Evolutionary conservation across 1,139 yeast genomes (phyloP).

Genomic region (Yamadazyma jaroonii): DNA sequence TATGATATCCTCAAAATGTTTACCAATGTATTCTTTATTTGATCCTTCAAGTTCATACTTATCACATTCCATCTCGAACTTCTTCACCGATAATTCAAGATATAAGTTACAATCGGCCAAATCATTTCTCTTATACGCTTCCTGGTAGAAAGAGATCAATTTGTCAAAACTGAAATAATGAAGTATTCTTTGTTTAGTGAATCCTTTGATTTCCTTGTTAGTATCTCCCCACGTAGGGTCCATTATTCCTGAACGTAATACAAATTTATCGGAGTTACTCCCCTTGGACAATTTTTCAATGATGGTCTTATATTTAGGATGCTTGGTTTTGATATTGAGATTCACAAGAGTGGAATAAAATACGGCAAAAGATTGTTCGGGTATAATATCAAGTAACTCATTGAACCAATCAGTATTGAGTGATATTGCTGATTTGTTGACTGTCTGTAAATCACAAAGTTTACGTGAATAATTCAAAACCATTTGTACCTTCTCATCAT

Average conservation of each 20-base stretch:
- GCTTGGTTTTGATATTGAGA: conserved; percentile 27
- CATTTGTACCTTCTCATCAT: conserved; percentile 17
- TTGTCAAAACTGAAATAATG: conserved; percentile 29
- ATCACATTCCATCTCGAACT: conserved; percentile 30
- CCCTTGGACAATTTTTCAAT: conserved; percentile 27
- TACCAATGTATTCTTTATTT: conserved; percentile 17
- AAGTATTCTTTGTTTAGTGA: conserved; percentile 27
- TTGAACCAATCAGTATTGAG: conserved; percentile 19
- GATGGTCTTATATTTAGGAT: conserved; percentile 16
- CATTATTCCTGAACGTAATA: conserved; percentile 36
- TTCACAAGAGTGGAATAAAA: conserved; percentile 34
- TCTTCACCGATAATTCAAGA: conserved; percentile 33
- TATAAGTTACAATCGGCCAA: conserved; percentile 33
- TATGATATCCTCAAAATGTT: conserved; percentile 28
- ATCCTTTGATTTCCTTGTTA: conserved; percentile 16
- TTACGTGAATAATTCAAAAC: conserved; percentile 21
- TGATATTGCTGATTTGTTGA: conserved; percentile 25
- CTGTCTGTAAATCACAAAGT: conserved; percentile 20
- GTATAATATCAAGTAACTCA: conserved; percentile 19
- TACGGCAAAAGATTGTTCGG: conserved; percentile 20
- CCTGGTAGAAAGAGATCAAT: conserved; percentile 21
- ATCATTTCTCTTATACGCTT: conserved; percentile 26
- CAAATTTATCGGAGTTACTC: conserved; percentile 28
- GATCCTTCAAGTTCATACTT: conserved; percentile 6
- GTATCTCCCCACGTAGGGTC: conserved; percentile 40